Percentiles rank a stretch among this genome's conserved stretches.
Conservation (phyloP, 768 basidiomycete species). For the Suillus decipiens region DNA sequence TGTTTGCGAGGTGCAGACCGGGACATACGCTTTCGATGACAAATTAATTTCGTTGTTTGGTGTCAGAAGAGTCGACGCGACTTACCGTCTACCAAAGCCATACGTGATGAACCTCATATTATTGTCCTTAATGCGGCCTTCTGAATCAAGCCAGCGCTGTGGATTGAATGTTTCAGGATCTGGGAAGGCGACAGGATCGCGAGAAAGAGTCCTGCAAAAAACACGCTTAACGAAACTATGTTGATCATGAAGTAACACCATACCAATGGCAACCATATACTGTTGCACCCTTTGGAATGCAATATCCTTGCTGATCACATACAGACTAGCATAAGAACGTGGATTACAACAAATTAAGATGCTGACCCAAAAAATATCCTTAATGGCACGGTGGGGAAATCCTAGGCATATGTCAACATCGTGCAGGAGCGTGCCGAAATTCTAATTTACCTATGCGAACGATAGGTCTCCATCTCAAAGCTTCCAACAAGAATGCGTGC, state of each 20-base stretch:
- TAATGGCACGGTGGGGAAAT: slow-evolving; percentile 60
- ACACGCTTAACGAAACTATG: neutral
- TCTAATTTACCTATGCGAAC: slow-evolving; percentile 28
- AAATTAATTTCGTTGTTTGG: neutral
- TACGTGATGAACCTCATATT: slow-evolving; percentile 45
- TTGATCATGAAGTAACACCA: neutral
- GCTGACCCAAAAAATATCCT: slow-evolving; percentile 58
- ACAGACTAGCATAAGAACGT: neutral
- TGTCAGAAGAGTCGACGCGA: neutral
- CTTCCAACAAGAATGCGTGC: slow-evolving; percentile 24
- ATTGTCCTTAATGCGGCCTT: slow-evolving; percentile 48
- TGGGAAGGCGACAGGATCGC: slow-evolving; percentile 51
- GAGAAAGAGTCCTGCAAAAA: slow-evolving; percentile 46
- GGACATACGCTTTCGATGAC: neutral
- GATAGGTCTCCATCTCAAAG: slow-evolving; percentile 37
- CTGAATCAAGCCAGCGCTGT: slow-evolving; percentile 49
- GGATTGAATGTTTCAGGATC: slow-evolving; percentile 57
- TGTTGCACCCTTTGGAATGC: slow-evolving; percentile 36
- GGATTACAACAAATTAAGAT: neutral
- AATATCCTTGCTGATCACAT: slow-evolving; percentile 32
- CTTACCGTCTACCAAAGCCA: slow-evolving; percentile 51
- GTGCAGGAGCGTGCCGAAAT: neutral
- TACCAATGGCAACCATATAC: slow-evolving; percentile 37
- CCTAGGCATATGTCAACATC: slow-evolving; percentile 29
- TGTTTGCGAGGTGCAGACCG: slow-evolving; percentile 34